Percentiles rank a stretch among this genome's conserved stretches.
phyloP scores from a whole-genome alignment of 2,329 filamentous ascomycete species.

The Akanthomyces uredinophilus region DNA sequence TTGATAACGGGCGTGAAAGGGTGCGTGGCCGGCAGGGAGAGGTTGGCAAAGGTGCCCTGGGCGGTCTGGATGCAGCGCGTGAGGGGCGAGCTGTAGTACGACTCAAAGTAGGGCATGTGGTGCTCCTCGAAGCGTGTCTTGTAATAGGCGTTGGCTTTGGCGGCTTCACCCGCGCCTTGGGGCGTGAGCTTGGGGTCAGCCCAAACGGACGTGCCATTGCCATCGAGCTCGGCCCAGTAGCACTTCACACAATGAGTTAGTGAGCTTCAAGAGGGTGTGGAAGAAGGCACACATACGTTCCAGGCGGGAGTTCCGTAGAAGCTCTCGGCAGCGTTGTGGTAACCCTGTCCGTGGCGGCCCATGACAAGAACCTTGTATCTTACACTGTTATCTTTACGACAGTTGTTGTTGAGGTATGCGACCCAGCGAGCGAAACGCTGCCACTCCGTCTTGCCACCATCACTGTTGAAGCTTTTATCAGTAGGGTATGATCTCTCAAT shows the following conservation, averaged over 20 bases:
- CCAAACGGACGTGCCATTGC: constrained; percentile 60
- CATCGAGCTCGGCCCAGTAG: constrained; percentile 61
- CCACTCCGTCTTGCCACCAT: constrained; percentile 53
- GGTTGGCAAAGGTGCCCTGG: constrained; percentile 52
- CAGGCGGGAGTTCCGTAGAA: constrained; percentile 64
- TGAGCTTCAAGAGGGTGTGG: too few relatives aligned
- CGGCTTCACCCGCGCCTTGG: constrained; percentile 52
- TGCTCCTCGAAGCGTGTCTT: constrained; percentile 43
- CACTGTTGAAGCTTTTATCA: constrained; percentile 38
- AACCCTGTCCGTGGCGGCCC: constrained; percentile 66
- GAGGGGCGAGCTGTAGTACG: constrained; percentile 61
- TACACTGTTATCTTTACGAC: constrained; percentile 35
- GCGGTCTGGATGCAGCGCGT: constrained; percentile 59
- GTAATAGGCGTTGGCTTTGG: constrained; percentile 56
- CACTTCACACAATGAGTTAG: constrained; percentile 35
- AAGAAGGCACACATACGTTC: constrained; percentile 47
- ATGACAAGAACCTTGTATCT: constrained; percentile 64
- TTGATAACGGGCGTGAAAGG: constrained; percentile 58
- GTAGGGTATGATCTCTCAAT: constrained; percentile 57
- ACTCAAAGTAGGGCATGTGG: constrained; percentile 55
- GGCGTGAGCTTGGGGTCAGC: constrained; percentile 58
- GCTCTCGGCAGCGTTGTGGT: constrained; percentile 56
- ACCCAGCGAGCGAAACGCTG: constrained; percentile 58
- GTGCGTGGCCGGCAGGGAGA: constrained; percentile 44
- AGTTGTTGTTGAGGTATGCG: constrained; percentile 43